These are phyloP conservation scores for Luzula sylvatica DNA, from an alignment of 176 grass and related monocot genomes.

Conservation along the genomic window DNA sequence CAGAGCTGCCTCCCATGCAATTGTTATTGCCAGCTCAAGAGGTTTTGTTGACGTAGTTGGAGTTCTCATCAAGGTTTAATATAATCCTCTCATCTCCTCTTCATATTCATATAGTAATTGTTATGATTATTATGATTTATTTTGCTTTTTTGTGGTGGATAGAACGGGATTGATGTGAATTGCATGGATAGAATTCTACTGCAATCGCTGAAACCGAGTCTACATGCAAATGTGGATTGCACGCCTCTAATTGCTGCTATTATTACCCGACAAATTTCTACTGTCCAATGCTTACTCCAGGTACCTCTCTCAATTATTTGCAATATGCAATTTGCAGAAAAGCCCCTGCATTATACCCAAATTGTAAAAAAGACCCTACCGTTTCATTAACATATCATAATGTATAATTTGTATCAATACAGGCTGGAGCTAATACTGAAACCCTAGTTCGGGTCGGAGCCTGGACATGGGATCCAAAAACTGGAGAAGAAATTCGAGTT, in stretches of 20 bases:
- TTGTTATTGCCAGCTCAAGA: slow-evolving; percentile 44
- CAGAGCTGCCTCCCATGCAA: slow-evolving; percentile 28
- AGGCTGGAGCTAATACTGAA: slow-evolving; percentile 44
- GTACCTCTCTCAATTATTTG: slow-evolving; percentile 20
- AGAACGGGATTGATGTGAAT: slow-evolving; percentile 48
- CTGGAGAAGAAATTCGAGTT: slow-evolving; percentile 47
- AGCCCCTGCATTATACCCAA: too few relatives aligned
- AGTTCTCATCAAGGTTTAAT: slow-evolving; percentile 34
- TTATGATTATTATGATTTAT: too few relatives aligned
- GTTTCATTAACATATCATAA: too few relatives aligned
- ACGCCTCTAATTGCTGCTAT: slow-evolving; percentile 50
- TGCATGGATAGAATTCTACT: slow-evolving; percentile 43
- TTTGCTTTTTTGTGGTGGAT: background rate
- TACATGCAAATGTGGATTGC: slow-evolving; percentile 53
- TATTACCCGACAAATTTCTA: slow-evolving; percentile 41
- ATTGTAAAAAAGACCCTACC: too few relatives aligned
- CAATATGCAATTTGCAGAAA: background rate
- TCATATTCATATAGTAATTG: background rate
- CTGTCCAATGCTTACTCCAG: slow-evolving; percentile 49
- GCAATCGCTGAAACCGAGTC: slow-evolving; percentile 41
- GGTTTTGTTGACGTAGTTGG: slow-evolving; percentile 39
- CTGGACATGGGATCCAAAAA: slow-evolving; percentile 48
- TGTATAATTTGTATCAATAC: background rate
- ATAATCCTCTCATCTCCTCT: background rate
- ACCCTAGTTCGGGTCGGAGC: slow-evolving; percentile 32